Evolutionary conservation across 805 yeast species (phyloP), one percentile per base, ranked within the genome.

Genomic region (Yarrowia keelungensis): DNA sequence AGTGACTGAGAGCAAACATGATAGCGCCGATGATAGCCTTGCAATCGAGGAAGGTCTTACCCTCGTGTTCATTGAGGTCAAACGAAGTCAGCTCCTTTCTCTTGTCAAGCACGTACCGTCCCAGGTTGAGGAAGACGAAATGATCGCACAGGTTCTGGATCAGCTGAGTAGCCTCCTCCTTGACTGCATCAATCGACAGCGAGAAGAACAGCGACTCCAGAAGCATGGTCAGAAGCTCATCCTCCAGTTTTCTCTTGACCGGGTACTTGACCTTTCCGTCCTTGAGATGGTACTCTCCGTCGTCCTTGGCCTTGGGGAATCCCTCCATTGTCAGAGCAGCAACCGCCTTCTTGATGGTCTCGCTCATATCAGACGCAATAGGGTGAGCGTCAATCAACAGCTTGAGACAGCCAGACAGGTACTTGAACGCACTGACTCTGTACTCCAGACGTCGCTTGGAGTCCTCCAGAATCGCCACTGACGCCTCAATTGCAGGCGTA

Each of bases 401-500:
- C 73, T 88, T 85, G 73, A 92, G 79, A 7, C 90, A 85, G 1
- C 87, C 80, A 0, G 87, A 81, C 64, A 95, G 79, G 72, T 92
- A 90, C 58, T 86, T 83, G 82, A 86, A 94, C 0, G 98, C 95
- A 73, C 90, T 88, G 8, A 86, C 81, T 65, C 96, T 82, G 76
- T 92, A 91, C 71, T 89, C 90, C 8, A 82, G 76, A 71, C 88
- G 81, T 7, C 76, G 74, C 16, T 82, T 75, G 8, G 86, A 85
- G 74, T 91, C 93, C 69, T 89, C 90, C 65, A 95, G 78, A 10
- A 94, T 83, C 32, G 85, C 85, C 47, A 93, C 81, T 0, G 98
- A 97, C 3, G 94, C 85, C 46, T 86, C 84, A 5, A 94, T 82
- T 36, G 95, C 97, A 0, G 97, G 89, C 0, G 97, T 89, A 35